Percentiles rank a stretch among this genome's conserved stretches.
Evolutionary conservation across 306 rosid genomes (phyloP).

Genomic region (Cucumis sativus): Cucumber_9930_V3 NC_026660.2:20430501-20431000

Average conservation of each 20-base stretch:
- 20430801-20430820: not conserved
- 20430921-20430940: not conserved
- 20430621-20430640: too few relatives aligned
- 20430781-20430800: not conserved
- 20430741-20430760: not conserved
- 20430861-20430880: not conserved
- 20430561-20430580: too few relatives aligned
- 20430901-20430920: not conserved
- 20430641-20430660: too few relatives aligned
- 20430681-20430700: not conserved
- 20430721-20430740: not conserved
- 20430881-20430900: not conserved
- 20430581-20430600: too few relatives aligned
- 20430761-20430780: not conserved
- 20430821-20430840: not conserved
- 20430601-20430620: too few relatives aligned
- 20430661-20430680: too few relatives aligned
- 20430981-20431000: conserved; percentile 12
- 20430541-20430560: too few relatives aligned
- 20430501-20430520: too few relatives aligned
- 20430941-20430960: conserved; percentile 13
- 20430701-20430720: not conserved
- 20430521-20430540: too few relatives aligned
- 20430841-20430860: not conserved
- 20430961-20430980: conserved; percentile 15